Evolutionary conservation across 139 green algal species (phyloP).

Genomic region (Ettlia oleoabundans): DNA sequence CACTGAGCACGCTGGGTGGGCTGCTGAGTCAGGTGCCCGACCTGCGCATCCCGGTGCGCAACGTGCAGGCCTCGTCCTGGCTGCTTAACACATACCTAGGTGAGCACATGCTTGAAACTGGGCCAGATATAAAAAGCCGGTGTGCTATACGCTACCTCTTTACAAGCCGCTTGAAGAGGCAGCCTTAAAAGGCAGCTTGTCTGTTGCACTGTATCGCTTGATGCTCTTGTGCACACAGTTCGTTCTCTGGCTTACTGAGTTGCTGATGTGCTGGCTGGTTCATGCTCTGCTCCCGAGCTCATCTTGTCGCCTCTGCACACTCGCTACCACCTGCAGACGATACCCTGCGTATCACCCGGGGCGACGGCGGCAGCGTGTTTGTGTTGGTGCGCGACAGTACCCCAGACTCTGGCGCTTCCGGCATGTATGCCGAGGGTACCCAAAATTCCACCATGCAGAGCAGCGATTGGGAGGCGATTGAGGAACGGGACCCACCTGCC

Average conservation of each 20-base stretch:
- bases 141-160: no score
- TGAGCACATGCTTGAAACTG: no score
- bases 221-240: background rate
- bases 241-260: background rate
- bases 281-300: background rate
- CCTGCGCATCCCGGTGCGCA: slow-evolving; percentile 63
- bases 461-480: slow-evolving; percentile 15
- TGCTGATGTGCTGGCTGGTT: background rate
- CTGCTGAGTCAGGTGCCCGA: slow-evolving; percentile 63
- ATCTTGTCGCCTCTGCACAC: background rate
- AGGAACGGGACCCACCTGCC: slow-evolving; percentile 11
- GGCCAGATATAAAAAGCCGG: no score
- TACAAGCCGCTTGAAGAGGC: no score
- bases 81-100: slow-evolving; percentile 90
- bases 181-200: no score
- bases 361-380: slow-evolving; percentile 70
- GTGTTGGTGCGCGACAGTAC: slow-evolving; percentile 58
- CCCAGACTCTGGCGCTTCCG: background rate
- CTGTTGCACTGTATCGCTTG: no score
- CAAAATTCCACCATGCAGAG: no score
- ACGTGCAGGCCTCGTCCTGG: slow-evolving; percentile 59
- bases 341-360: slow-evolving; percentile 69
- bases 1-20: slow-evolving; percentile 45
- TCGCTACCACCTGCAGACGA: background rate
- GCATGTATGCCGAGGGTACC: no score